Evolutionary conservation across 805 yeast species (phyloP), one percentile per base, ranked within the genome.

Genomic region (Metschnikowia cerradonensis): DNA sequence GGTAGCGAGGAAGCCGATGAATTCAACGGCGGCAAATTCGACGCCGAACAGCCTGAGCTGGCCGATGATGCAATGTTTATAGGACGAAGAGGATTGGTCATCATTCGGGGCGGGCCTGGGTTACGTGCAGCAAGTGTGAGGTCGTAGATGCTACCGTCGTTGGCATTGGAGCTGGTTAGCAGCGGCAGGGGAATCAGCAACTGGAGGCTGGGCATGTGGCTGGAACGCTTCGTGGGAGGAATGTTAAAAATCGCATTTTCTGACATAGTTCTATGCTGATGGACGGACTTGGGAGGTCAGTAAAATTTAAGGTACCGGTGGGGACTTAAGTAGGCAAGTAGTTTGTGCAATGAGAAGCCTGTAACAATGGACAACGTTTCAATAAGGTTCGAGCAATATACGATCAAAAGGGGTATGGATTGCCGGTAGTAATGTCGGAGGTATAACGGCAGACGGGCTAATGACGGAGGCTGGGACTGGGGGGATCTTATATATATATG

Each of bases 201-300:
- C 56, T 54, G 66, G 26, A 66, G 67, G 41, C 59, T 53, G 41
- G 54, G 63, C 43, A 47, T 52, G 31, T 54, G 58, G 49, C 59
- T 57, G 42, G 49, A 56, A 42, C 63, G 57, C 50, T 61, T 62
- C 37, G 64, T 58, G 41, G 64, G 65, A 51, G 75, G 75, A 38
- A 70, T 58, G 55, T 69, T 69, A 56, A 70, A 71, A 52, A 68
- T 56, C 33, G 72, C 72, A 20, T 46, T 50, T 20, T 48, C 47
- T 14, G 59, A 42, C 60, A 57, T 56, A 22, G 13, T 26, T 11
- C 14, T 3, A 26, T 26, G 30, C 30, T 8, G 3, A 8, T 4
- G 30, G 30, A 26, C 10, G 30, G 15, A 23, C 19, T 13, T 15
- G 30, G 6, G 19, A 23, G 15, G 30, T 20, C 13, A 22, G 8